These are phyloP conservation scores for Suillus cothurnatus DNA, from an alignment of 768 basidiomycete genomes.

Conservation along the genomic window DNA sequence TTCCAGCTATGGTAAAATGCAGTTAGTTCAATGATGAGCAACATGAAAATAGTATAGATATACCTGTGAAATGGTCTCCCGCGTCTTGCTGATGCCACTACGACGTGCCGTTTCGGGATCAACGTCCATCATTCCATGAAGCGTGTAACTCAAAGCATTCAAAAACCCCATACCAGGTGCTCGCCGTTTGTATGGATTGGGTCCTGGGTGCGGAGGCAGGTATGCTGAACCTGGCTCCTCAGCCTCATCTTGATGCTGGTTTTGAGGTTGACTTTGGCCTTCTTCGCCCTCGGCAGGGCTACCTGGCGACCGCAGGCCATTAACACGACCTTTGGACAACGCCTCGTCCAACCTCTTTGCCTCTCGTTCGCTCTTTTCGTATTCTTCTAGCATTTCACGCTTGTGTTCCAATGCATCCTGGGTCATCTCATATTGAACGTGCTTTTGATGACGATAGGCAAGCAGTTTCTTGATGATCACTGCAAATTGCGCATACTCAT, in stretches of 20 bases:
- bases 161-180: constrained; percentile 84
- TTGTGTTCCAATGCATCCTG: constrained; percentile 87
- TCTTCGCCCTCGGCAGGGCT: constrained; percentile 33
- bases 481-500: constrained; percentile 95
- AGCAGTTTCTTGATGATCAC: constrained; percentile 93
- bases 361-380: constrained; percentile 92
- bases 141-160: constrained; percentile 89
- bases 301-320: constrained; percentile 28
- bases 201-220: constrained; percentile 80
- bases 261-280: constrained; percentile 13
- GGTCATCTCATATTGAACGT: constrained; percentile 97
- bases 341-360: constrained; percentile 89
- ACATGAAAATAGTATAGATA: constrained; percentile 19
- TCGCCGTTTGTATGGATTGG: constrained; percentile 62
- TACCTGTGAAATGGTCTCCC: constrained; percentile 95
- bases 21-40: constrained; percentile 20
- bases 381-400: constrained; percentile 80
- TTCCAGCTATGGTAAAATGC: constrained; percentile 66
- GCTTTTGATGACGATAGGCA: constrained; percentile 95
- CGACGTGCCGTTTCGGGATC: constrained; percentile 96
- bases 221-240: constrained; percentile 50
- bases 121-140: constrained; percentile 98
- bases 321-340: constrained; percentile 58
- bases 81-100: constrained; percentile 91
- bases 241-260: constrained; percentile 33